A percentile compares a stretch with the other conserved stretches of the same genome.
phyloP scores from a whole-genome alignment of 2,329 filamentous ascomycete genomes.

The Fusarium mundagurra region DNA sequence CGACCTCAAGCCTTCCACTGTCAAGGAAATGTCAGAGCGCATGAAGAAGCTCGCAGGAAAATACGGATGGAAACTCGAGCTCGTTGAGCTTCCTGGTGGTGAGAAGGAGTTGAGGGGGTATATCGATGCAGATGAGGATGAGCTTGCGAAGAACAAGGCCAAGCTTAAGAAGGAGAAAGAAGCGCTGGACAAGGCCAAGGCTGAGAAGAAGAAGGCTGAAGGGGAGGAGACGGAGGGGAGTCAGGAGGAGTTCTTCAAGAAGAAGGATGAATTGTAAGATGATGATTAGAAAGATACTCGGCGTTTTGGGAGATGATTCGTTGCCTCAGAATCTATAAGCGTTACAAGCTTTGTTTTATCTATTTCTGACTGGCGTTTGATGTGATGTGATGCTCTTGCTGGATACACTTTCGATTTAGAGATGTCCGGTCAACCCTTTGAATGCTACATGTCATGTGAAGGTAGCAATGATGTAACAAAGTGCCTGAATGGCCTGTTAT shows the following conservation, averaged over 20 bases:
- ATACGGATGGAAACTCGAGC: slow-evolving; percentile 81
- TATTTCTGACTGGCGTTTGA: background rate
- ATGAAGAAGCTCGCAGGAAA: slow-evolving; percentile 75
- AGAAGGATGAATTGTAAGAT: slow-evolving; percentile 46
- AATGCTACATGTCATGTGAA: background rate
- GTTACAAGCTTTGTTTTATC: background rate
- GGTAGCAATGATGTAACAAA: too few relatives aligned
- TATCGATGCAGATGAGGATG: slow-evolving; percentile 66
- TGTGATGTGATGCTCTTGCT: background rate
- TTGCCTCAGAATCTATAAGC: slow-evolving; percentile 3
- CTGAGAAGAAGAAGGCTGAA: slow-evolving; percentile 46
- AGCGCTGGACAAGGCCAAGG: slow-evolving; percentile 2
- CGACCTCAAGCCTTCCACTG: slow-evolving; percentile 71
- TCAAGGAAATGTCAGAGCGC: slow-evolving; percentile 75
- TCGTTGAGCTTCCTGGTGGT: slow-evolving; percentile 73
- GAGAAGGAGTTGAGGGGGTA: slow-evolving; percentile 74
- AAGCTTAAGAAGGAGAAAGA: slow-evolving; percentile 30
- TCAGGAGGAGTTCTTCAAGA: slow-evolving; percentile 25
- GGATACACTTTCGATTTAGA: too few relatives aligned
- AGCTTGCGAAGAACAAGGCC: slow-evolving; percentile 33
- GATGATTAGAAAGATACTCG: slow-evolving; percentile 48
- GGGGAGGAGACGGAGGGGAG: slow-evolving; percentile 26
- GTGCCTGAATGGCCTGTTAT: too few relatives aligned
- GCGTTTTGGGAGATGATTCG: slow-evolving; percentile 19
- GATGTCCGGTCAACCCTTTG: background rate